phyloP scores from a whole-genome alignment of 345 rosid species.

The Rhodomyrtus tomentosa region DNA sequence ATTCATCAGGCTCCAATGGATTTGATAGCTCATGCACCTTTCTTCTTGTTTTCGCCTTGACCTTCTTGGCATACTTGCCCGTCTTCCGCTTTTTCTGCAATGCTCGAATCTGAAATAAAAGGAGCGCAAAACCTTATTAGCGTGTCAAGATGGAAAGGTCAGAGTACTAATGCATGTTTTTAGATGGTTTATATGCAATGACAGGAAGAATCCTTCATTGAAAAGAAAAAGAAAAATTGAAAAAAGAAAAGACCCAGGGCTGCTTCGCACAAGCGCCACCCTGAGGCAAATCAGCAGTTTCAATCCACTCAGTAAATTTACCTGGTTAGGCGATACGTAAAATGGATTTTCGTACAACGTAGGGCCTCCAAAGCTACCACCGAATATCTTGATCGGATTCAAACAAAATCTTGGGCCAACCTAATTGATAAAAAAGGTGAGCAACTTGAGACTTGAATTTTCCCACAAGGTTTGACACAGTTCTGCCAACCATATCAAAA shows the following conservation, averaged over 20 bases:
- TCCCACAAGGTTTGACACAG: neutral
- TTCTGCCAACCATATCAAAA: neutral
- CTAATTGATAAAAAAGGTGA: constrained; percentile 12
- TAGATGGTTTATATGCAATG: neutral
- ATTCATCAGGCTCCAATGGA: constrained; percentile 85
- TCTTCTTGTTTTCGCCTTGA: constrained; percentile 82
- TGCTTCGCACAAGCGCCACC: neutral
- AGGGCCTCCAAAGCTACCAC: constrained; percentile 95
- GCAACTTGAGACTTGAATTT: neutral
- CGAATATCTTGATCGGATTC: constrained; percentile 91
- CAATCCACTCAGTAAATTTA: neutral
- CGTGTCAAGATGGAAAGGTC: neutral
- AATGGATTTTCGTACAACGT: constrained; percentile 85
- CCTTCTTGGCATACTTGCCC: constrained; percentile 73
- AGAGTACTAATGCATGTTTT: neutral
- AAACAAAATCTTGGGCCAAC: constrained; percentile 99
- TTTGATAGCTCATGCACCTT: constrained; percentile 78
- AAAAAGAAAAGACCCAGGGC: neutral
- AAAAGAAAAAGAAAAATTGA: neutral
- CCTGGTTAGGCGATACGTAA: constrained; percentile 90
- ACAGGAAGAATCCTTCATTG: neutral
- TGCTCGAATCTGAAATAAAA: constrained; percentile 55
- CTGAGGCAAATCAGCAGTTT: neutral
- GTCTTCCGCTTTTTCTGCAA: constrained; percentile 70
- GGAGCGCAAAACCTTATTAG: neutral